Percentiles rank a stretch among this genome's conserved stretches.
Evolutionary conservation across 179 eudicot species (phyloP).

Genomic region (Drosera spatulata): DNA sequence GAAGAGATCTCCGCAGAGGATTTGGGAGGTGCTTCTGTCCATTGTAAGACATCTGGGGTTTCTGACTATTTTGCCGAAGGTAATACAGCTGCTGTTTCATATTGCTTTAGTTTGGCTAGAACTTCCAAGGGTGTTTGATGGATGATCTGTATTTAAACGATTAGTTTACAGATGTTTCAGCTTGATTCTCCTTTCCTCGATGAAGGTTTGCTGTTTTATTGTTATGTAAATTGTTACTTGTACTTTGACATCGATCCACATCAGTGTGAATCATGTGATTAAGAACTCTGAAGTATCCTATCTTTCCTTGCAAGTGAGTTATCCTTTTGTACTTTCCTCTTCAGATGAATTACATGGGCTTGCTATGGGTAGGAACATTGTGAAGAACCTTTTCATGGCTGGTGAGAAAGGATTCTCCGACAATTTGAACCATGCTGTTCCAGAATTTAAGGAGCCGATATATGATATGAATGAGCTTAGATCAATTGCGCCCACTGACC

Average conservation of each 20-base stretch:
- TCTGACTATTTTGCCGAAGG: slow-evolving; percentile 96
- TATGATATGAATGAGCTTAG: slow-evolving; percentile 84
- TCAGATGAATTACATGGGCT: slow-evolving; percentile 96
- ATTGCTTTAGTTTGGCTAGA: not conserved
- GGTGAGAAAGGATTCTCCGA: slow-evolving; percentile 35
- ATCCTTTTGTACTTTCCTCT: slow-evolving; percentile 13
- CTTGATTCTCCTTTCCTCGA: no score
- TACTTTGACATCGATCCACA: no score
- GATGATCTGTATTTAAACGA: no score
- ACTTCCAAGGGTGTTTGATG: no score
- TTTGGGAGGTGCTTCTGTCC: slow-evolving; percentile 93
- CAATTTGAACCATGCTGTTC: slow-evolving; percentile 14
- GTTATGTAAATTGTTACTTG: no score
- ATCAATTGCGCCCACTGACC: slow-evolving; percentile 82
- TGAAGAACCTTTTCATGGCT: slow-evolving; percentile 82
- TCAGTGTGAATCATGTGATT: no score
- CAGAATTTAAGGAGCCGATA: slow-evolving; percentile 66
- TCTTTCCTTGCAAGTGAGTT: not conserved
- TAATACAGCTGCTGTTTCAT: slow-evolving; percentile 15
- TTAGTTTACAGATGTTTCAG: no score
- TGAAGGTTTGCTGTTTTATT: no score
- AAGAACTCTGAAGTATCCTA: not conserved
- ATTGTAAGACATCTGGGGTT: slow-evolving; percentile 94
- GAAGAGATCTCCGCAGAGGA: slow-evolving; percentile 99
- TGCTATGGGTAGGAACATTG: slow-evolving; percentile 77